Percentiles rank a stretch among this genome's conserved stretches.
These are phyloP conservation scores for Yarrowia deformans DNA, from an alignment of 805 yeast species.

Conservation along the genomic window DNA sequence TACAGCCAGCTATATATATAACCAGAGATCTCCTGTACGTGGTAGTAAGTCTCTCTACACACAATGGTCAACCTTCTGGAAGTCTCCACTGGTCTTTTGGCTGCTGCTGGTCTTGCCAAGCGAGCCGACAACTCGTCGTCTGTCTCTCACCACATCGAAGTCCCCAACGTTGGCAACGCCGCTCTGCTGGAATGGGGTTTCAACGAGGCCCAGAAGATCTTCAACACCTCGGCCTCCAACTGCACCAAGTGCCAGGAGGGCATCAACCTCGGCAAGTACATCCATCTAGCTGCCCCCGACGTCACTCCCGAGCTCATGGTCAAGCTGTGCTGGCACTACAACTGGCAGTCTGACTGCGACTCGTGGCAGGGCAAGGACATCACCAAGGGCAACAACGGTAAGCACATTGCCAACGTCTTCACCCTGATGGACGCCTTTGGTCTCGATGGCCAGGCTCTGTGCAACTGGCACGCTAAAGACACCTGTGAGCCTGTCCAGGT, in stretches of 20 bases:
- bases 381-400: conserved; percentile 26
- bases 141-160: neutral
- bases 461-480: conserved; percentile 52
- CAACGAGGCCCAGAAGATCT: conserved; percentile 32
- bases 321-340: conserved; percentile 30
- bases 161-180: conserved; percentile 19
- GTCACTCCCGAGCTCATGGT: conserved; percentile 23
- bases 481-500: neutral
- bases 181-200: conserved; percentile 13
- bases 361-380: conserved; percentile 23
- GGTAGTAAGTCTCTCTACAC: too few relatives aligned
- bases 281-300: conserved; percentile 5
- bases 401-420: conserved; percentile 58
- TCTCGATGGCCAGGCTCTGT: conserved; percentile 63
- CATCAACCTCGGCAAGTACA: conserved; percentile 30
- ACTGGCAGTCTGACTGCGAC: conserved; percentile 28
- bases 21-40: too few relatives aligned
- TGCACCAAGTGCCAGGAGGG: conserved; percentile 22
- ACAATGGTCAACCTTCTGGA: conserved; percentile 3
- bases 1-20: too few relatives aligned
- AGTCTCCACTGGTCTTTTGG: conserved; percentile 8
- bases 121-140: conserved; percentile 4
- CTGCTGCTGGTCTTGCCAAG: conserved; percentile 16
- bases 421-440: conserved; percentile 61
- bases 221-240: conserved; percentile 19